Conservation (phyloP, 768 basidiomycete species). For the Suillus variegatus region DNA sequence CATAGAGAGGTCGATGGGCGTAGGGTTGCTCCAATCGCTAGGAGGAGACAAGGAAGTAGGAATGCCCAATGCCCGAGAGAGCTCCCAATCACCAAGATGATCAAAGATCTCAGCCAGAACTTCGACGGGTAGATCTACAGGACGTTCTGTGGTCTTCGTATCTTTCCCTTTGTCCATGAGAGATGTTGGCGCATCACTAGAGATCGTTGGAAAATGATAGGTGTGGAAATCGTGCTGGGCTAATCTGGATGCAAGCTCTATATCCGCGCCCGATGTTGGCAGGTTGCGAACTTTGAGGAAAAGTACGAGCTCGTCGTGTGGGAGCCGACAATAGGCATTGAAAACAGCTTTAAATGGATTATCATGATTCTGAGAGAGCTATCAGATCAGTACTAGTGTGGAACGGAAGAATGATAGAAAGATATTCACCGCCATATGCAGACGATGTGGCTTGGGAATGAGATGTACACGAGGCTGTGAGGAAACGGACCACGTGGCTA, state of each 20-base stretch:
- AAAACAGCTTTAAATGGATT: constrained; percentile 47
- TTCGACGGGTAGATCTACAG: constrained; percentile 72
- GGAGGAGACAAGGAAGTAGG: constrained; percentile 70
- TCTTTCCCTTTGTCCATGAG: constrained; percentile 21
- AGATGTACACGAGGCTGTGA: constrained; percentile 2
- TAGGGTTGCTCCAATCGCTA: constrained; percentile 70
- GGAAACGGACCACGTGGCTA: background rate
- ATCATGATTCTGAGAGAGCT: constrained; percentile 24
- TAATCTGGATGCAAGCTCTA: constrained; percentile 69
- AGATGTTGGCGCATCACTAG: constrained; percentile 31
- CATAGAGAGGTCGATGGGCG: constrained; percentile 69
- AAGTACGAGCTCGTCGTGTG: constrained; percentile 66
- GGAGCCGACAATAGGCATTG: constrained; percentile 69
- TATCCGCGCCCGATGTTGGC: constrained; percentile 60
- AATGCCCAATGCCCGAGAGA: constrained; percentile 73
- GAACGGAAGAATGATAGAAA: constrained; percentile 12
- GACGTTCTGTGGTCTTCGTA: constrained; percentile 34
- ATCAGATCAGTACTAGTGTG: constrained; percentile 32
- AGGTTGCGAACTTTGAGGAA: constrained; percentile 75
- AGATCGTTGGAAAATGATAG: constrained; percentile 54
- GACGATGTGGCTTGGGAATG: constrained; percentile 9
- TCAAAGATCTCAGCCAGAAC: constrained; percentile 78
- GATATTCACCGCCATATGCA: constrained; percentile 43
- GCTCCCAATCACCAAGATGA: constrained; percentile 82
- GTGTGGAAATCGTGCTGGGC: constrained; percentile 75